Percentiles rank a stretch among this genome's conserved stretches.
Evolutionary conservation across 805 yeast genomes (phyloP).

Genomic region (Starmera quercuum): DNA sequence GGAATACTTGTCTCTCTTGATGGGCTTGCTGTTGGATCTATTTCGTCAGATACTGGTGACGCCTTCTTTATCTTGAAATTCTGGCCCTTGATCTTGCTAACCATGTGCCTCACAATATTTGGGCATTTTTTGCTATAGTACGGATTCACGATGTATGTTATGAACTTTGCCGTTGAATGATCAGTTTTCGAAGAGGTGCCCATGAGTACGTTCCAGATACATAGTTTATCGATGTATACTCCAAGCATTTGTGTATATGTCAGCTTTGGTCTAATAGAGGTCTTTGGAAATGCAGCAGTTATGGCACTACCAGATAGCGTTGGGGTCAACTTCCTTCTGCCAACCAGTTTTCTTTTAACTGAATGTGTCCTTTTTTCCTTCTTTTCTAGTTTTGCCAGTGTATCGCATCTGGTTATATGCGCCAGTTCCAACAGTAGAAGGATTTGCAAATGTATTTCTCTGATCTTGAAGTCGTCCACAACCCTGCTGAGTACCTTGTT

Average conservation of each 20-base stretch:
- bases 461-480: constrained; percentile 35
- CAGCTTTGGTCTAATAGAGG: constrained; percentile 2
- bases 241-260: constrained; percentile 29
- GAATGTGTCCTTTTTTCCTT: constrained; percentile 13
- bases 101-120: constrained; percentile 33
- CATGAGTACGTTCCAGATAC: constrained; percentile 43
- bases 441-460: constrained; percentile 52
- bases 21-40: not conserved
- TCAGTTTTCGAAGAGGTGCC: constrained; percentile 28
- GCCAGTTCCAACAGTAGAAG: constrained; percentile 40
- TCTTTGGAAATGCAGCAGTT: constrained; percentile 22
- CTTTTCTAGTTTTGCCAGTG: constrained; percentile 23
- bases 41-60: not conserved
- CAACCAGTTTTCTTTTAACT: constrained; percentile 22
- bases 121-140: constrained; percentile 45
- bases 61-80: constrained; percentile 21
- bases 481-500: constrained; percentile 23
- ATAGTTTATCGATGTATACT: constrained; percentile 42
- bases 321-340: constrained; percentile 22
- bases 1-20: too few relatives aligned
- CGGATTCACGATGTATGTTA: constrained; percentile 46
- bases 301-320: constrained; percentile 37
- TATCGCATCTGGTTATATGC: constrained; percentile 26
- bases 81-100: constrained; percentile 42
- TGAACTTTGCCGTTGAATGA: constrained; percentile 36